phyloP scores from a whole-genome alignment of 2,329 filamentous ascomycete species.

The Colletotrichum salicis region DNA sequence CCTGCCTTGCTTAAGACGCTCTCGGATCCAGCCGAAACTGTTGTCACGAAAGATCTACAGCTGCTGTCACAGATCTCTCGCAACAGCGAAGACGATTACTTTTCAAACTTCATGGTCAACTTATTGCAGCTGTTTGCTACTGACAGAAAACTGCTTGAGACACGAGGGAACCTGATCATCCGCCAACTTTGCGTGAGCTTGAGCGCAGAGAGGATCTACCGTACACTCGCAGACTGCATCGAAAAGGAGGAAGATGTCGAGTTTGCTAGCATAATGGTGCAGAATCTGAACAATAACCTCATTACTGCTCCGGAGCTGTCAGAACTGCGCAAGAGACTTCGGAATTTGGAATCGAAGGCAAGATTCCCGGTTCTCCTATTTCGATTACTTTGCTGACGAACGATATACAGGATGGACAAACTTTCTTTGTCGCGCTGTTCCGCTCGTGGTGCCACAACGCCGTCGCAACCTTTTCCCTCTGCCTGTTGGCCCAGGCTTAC shows the following conservation, averaged over 20 bases:
- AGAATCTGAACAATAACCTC: constrained; percentile 98
- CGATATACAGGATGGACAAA: constrained; percentile 83
- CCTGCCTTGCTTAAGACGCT: constrained; percentile 95
- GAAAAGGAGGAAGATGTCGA: constrained; percentile 98
- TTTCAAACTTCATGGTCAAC: constrained; percentile 98
- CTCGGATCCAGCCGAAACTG: constrained; percentile 93
- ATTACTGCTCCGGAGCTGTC: constrained; percentile 95
- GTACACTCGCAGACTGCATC: constrained; percentile 93
- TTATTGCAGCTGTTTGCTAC: constrained; percentile 95
- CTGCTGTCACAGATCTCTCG: constrained; percentile 94
- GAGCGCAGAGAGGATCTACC: constrained; percentile 94
- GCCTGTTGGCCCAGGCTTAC: constrained; percentile 94
- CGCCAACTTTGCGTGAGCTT: constrained; percentile 92
- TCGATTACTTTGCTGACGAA: neutral
- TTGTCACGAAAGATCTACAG: constrained; percentile 94
- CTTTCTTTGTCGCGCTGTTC: constrained; percentile 93
- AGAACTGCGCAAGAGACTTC: constrained; percentile 87
- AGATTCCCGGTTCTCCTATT: neutral
- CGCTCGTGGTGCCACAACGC: constrained; percentile 99
- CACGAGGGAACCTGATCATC: constrained; percentile 94
- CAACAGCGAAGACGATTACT: constrained; percentile 97
- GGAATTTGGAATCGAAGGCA: constrained; percentile 89
- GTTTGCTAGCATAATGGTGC: constrained; percentile 99
- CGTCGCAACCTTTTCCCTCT: constrained; percentile 96
- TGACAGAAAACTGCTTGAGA: constrained; percentile 89